Base-by-base conservation (phyloP, 805 yeast genomes). In the Metschnikowia cubensis region DNA sequence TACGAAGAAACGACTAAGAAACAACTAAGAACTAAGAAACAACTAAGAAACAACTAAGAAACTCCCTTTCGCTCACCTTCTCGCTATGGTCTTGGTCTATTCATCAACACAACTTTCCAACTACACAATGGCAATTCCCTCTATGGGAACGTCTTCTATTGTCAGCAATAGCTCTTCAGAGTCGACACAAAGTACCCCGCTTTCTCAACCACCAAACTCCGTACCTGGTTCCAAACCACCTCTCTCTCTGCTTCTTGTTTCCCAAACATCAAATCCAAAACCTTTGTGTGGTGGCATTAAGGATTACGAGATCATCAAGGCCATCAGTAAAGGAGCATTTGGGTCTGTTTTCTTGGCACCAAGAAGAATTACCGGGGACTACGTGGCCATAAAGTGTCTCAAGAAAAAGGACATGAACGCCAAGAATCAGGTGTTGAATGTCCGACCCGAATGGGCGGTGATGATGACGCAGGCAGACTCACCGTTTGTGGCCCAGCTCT, bases 311-410 rank as follows among this genome's bases (percentile, higher is more conserved):
- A 81, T 94, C 31, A 73, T 94, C 49, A 89, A 90, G 64, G 97
- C 99, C 0, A 89, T 94, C 46, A 89, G 96, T 61, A 88, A 89
- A 62, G 99, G 99, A 38, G 99, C 99, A 0, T 94, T 91, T 74
- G 99, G 99, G 0, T 86, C 95, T 35, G 99, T 94, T 2, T 94
- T 84, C 66, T 74, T 94, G 7, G 91, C 96, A 0, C 82, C 84
- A 56, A 79, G 94, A 60, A 85, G 83, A 59, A 67, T 86, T 11
- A 92, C 97, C 0, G 97, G 97, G 4, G 99, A 95, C 55, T 87
- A 90, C 66, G 92, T 88, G 59, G 99, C 99, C 0, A 90, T 94
- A 54, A 94, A 94, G 65, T 94, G 89, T 13, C 71, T 94, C 54
- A 88, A 84, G 59, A 94, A 94, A 67, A 80, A 94, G 3, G 98